Evolutionary conservation across 176 grass and related monocot genomes (phyloP).

Genomic region (Thinopyrum elongatum): DNA sequence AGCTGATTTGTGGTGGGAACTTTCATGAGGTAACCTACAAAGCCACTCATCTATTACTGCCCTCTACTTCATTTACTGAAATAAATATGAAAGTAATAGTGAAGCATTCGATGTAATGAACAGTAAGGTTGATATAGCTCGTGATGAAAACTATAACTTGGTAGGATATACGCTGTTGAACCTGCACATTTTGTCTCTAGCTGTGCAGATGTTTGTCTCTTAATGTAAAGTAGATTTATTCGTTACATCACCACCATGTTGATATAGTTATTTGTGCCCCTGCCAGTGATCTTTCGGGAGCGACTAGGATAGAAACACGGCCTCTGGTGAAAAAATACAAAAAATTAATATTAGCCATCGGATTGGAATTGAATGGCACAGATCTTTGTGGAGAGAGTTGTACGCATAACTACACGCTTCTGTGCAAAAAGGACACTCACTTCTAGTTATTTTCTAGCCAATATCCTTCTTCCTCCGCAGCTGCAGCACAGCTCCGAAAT

Average conservation of each 20-base stretch:
- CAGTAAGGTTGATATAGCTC: not conserved
- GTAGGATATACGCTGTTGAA: not conserved
- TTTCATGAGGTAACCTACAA: not conserved
- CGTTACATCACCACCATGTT: not conserved
- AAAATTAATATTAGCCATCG: too few species aligned
- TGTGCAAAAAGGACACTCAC: too few species aligned
- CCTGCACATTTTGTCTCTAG: not conserved
- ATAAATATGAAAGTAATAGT: not conserved
- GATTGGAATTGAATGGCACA: too few species aligned
- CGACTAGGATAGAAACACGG: too few species aligned
- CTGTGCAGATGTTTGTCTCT: not conserved
- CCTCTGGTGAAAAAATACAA: too few species aligned
- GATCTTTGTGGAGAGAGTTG: too few species aligned
- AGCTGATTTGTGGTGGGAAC: not conserved
- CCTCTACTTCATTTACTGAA: not conserved
- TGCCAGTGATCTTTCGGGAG: not conserved
- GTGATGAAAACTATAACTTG: not conserved
- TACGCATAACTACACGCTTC: too few species aligned
- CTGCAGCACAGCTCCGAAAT: too few species aligned
- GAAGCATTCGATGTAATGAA: not conserved
- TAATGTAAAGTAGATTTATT: conserved; percentile 23
- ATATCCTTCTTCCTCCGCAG: too few species aligned
- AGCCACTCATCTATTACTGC: not conserved
- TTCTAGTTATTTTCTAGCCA: too few species aligned
- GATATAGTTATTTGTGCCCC: not conserved